Evolutionary conservation across 176 grass and related monocot species (phyloP), one percentile per base, ranked within the genome.

Genomic region (Cenchrus fungigraminus): DNA sequence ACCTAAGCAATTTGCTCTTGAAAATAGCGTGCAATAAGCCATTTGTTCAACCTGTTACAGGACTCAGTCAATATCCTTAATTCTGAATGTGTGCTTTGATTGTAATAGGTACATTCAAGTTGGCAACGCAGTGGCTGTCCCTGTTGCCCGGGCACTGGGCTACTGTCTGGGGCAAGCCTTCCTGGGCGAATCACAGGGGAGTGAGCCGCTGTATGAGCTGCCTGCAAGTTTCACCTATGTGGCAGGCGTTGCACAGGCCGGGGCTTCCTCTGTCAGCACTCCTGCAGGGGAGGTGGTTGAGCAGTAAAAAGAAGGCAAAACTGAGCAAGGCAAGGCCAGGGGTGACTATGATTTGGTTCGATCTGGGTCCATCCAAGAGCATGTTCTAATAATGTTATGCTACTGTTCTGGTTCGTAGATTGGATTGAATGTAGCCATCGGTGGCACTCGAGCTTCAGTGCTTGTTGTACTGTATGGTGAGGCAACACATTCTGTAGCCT

Each of bases 81-180:
- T 62, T 62, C 58, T 76, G 47, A 66, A 74, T 13, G 13, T 9
- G 14, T n/a, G 62, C 8, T 71, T 9, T 78, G 28, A 52, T 51
- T 19, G 13, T 42, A 3, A 17, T 55, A 89, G 86, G 90, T 89
- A 92, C 28, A 92, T 92, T 4, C 90, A 92, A 56, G 90, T 92
- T 0, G 90, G 90, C 4, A 92, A 92, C 0, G 86, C 90, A 0
- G 90, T 89, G 4, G 86, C 90, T 0, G 83, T 92, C 1, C 90
- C 90, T 2, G 90, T 92, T 9, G 86, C 86, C 1, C 59, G 86
- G 0, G 90, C 86, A 12, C 46, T 92, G 68, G 90, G 90, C 8
- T 88, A 89, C 32, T 82, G 74, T 1, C 60, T 92, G 1, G 90
- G 86, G 17, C 31, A 82, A 1, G 90, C 90, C 0, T 89, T 79